These are phyloP conservation scores for Epithemia pelagica DNA, from an alignment of 108 stramenopile species.

Conservation along the genomic window DNA sequence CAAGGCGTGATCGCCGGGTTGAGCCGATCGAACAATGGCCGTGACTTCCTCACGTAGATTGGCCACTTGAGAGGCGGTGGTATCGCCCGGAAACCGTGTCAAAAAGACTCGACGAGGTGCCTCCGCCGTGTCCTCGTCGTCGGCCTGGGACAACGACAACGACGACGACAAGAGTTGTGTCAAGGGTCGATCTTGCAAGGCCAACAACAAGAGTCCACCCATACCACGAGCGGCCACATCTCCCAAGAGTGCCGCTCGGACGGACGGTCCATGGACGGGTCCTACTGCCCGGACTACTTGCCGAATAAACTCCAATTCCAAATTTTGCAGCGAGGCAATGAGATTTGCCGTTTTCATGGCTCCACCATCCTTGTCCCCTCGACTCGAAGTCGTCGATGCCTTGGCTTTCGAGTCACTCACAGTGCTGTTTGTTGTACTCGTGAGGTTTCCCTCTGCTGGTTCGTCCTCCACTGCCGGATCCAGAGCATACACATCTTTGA, in stretches of 20 bases:
- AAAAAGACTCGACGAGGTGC: constrained; percentile 48
- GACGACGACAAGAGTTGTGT: constrained; percentile 21
- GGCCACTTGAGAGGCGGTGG: constrained; percentile 70
- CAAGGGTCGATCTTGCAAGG: constrained; percentile 67
- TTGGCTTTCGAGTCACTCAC: constrained; percentile 14
- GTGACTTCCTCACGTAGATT: constrained; percentile 88
- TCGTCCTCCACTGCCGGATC: constrained; percentile 16
- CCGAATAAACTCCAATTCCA: constrained; percentile 63
- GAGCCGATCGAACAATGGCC: constrained; percentile 65
- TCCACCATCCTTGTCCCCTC: constrained; percentile 19
- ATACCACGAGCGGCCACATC: constrained; percentile 46
- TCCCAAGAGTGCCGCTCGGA: constrained; percentile 63
- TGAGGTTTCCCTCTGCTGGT: constrained; percentile 8
- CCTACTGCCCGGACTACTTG: constrained; percentile 57
- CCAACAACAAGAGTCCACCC: constrained; percentile 41
- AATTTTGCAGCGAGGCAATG: constrained; percentile 40
- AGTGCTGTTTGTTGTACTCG: constrained; percentile 6
- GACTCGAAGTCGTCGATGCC: neutral
- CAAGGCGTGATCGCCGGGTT: constrained; percentile 84
- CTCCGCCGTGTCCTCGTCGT: neutral
- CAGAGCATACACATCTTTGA: constrained; percentile 25
- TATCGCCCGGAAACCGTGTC: constrained; percentile 80
- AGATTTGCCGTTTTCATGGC: constrained; percentile 8
- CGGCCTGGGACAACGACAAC: neutral
- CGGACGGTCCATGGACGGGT: constrained; percentile 52